A percentile compares a stretch with the other conserved stretches of the same genome.
Conservation (phyloP, 1,139 yeast species). For the Kodamaea arcana region DNA sequence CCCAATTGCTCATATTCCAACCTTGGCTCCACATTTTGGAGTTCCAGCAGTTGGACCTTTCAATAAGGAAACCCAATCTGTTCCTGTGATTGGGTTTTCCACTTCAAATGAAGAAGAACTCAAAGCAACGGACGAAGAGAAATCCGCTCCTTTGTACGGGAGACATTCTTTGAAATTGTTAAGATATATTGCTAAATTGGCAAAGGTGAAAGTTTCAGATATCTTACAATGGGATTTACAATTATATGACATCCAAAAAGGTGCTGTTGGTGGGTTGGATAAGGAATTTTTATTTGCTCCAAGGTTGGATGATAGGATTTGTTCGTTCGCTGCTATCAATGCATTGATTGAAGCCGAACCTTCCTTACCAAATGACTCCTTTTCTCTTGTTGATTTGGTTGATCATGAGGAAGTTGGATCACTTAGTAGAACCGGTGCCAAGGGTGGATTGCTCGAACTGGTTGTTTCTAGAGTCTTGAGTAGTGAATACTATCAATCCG, state of each 20-base stretch:
- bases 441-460: constrained; percentile 48
- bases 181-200: constrained; percentile 51
- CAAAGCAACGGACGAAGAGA: constrained; percentile 55
- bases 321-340: constrained; percentile 56
- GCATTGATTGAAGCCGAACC: constrained; percentile 44
- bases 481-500: constrained; percentile 16
- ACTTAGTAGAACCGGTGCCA: constrained; percentile 54
- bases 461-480: constrained; percentile 38
- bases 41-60: constrained; percentile 46
- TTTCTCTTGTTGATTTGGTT: constrained; percentile 49
- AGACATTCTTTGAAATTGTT: constrained; percentile 54
- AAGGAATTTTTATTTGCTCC: constrained; percentile 64
- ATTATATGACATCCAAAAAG: constrained; percentile 60
- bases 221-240: constrained; percentile 59
- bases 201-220: constrained; percentile 46
- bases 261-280: constrained; percentile 56
- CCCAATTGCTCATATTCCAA: constrained; percentile 63
- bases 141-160: constrained; percentile 55
- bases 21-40: constrained; percentile 67
- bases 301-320: constrained; percentile 62
- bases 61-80: constrained; percentile 58
- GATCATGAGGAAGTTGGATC: constrained; percentile 68
- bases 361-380: constrained; percentile 28
- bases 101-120: constrained; percentile 23
- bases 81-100: constrained; percentile 55